Evolutionary conservation across 2,329 filamentous ascomycete species (phyloP), one percentile per base, ranked within the genome.

Genomic region (Chrysosporium queenslandicum): DNA sequence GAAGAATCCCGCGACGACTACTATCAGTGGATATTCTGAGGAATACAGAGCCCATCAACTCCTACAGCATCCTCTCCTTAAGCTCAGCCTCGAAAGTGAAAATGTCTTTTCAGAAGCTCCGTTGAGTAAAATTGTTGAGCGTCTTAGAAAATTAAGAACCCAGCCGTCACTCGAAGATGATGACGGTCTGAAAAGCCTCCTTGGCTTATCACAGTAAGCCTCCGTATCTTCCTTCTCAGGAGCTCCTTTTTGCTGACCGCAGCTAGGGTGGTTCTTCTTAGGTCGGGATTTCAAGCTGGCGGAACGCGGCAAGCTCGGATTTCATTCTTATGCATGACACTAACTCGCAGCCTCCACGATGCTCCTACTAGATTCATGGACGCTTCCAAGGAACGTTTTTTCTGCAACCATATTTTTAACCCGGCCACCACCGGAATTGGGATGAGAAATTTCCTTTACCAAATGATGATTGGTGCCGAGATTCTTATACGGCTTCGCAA

Each of bases 341-440:
- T 46, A 1, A 46, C 43, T 8, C 43, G 43, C 29, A 46, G 43
- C 18, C 43, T 46, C n/a, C 43, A 46, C 29, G 43, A 46, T 9
- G 43, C 43, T 21, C 20, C 43, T 1, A 46, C 43, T 36, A 16
- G 43, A 18, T 46, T 46, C 9, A 12, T 36, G 16, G 43, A 46
- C 18, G 18, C 29, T 14, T 46, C 43, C 18, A 46, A 46, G 18
- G 43, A 46, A n/a, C 43, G 43, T 34, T 46, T 46, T 46, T 46
- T 46, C 14, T 46, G 43, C 27, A 46, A 46, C 11, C 43, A 46
- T 36, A 46, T 46, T 34, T 46, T 46, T n/a, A 46, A 46, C 12
- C 43, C 43, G 8, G 43, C 16, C n/a, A 36, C 43, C 4, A 46
- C 43, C 2, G 43, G 43, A 16, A 46, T 46, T n/a, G 43, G 43